Conservation (phyloP, 2,329 filamentous ascomycete species). For the Chlorencoelia australis region DNA sequence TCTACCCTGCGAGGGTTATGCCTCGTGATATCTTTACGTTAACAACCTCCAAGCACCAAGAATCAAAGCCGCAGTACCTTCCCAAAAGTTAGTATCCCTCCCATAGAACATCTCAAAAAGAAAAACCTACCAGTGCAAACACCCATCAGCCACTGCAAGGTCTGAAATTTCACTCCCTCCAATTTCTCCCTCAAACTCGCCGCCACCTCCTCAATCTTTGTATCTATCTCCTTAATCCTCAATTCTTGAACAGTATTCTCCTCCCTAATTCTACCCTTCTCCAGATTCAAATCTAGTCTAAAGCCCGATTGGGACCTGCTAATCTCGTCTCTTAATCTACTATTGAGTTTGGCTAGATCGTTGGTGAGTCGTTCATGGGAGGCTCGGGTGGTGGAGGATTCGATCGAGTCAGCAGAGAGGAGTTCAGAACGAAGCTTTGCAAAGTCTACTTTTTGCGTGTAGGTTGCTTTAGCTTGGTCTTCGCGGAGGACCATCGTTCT, state of each 20-base stretch:
- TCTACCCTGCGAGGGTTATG: too few relatives aligned
- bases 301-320: slow-evolving; percentile 89
- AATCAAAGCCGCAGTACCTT: slow-evolving; percentile 49
- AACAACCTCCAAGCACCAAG: slow-evolving; percentile 62
- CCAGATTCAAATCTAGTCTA: slow-evolving; percentile 83
- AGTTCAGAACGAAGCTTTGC: slow-evolving; percentile 93
- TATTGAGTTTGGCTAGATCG: slow-evolving; percentile 89
- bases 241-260: slow-evolving; percentile 95
- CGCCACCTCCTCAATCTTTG: slow-evolving; percentile 95
- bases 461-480: slow-evolving; percentile 73
- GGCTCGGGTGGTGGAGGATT: slow-evolving; percentile 77
- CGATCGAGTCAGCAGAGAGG: slow-evolving; percentile 81
- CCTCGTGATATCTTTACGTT: slow-evolving; percentile 39
- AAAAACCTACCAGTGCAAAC: slow-evolving; percentile 47
- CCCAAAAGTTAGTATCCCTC: slow-evolving; percentile 10
- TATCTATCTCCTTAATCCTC: slow-evolving; percentile 98
- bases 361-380: slow-evolving; percentile 90
- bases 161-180: slow-evolving; percentile 96
- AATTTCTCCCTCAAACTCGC: slow-evolving; percentile 82
- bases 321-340: slow-evolving; percentile 83
- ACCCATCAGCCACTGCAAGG: slow-evolving; percentile 95
- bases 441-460: slow-evolving; percentile 91
- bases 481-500: slow-evolving; percentile 96
- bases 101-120: not conserved
- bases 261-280: slow-evolving; percentile 92